Evolutionary conservation across 1,284 basidiomycete genomes (phyloP).

Genomic region (Stereum hirsutum): DNA sequence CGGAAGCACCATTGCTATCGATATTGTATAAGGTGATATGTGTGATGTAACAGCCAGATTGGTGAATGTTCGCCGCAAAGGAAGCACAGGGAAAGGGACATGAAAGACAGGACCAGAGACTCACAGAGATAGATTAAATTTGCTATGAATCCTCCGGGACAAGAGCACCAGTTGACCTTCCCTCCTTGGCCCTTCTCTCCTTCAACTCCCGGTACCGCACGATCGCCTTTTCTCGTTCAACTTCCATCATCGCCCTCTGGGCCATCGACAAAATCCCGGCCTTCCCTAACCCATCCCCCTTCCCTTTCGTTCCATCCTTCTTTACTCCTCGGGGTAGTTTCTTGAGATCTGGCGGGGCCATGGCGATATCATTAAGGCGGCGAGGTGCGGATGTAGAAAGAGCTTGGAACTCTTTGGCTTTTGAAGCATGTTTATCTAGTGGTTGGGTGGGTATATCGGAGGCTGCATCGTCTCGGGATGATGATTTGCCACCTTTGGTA

Average conservation of each 20-base stretch:
- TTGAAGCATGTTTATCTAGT: slow-evolving; percentile 19
- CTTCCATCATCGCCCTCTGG: slow-evolving; percentile 66
- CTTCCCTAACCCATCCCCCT: slow-evolving; percentile 12
- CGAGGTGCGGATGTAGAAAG: slow-evolving; percentile 47
- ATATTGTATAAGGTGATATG: too few species aligned
- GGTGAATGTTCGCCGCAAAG: too few species aligned
- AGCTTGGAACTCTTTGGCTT: slow-evolving; percentile 45
- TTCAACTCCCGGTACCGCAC: slow-evolving; percentile 61
- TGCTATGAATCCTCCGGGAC: too few species aligned
- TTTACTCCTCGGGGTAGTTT: slow-evolving; percentile 31
- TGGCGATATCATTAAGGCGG: slow-evolving; percentile 61
- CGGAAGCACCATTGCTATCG: too few species aligned
- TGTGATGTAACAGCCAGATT: too few species aligned
- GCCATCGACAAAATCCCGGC: slow-evolving; percentile 55
- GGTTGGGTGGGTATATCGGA: slow-evolving; percentile 11
- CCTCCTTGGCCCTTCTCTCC: slow-evolving; percentile 23
- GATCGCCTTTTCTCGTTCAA: slow-evolving; percentile 62
- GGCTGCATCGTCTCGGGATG: too few species aligned
- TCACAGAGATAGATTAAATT: too few species aligned
- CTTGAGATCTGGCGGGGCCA: slow-evolving; percentile 49
- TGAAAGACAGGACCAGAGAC: too few species aligned
- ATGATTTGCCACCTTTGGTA: too few species aligned
- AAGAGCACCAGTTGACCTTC: background rate
- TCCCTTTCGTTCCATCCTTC: slow-evolving; percentile 12
- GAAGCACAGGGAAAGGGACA: too few species aligned